phyloP scores from a whole-genome alignment of 192 early-diverging fungal genomes.

The Coemansia sp. region DNA sequence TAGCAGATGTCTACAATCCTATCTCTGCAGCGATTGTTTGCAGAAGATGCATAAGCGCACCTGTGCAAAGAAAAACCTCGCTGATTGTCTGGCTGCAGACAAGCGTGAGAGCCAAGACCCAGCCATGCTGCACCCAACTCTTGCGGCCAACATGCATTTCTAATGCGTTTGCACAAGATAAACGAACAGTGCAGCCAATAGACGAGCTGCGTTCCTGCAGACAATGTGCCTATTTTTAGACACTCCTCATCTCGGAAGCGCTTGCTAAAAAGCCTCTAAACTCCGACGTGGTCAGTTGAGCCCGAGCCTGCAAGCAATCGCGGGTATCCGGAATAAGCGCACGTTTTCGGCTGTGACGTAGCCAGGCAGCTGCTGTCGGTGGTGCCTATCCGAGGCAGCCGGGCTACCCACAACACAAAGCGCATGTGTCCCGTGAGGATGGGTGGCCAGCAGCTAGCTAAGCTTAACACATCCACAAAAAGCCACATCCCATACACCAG shows the following conservation, averaged over 20 bases:
- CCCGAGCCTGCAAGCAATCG: conserved; percentile 9
- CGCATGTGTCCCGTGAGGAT: too few relatives aligned
- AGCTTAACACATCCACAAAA: too few relatives aligned
- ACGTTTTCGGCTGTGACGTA: too few relatives aligned
- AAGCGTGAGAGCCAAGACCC: conserved; percentile 8
- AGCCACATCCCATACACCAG: too few relatives aligned
- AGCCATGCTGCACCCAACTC: conserved; percentile 9
- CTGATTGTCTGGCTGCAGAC: conserved; percentile 7
- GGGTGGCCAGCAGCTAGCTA: too few relatives aligned
- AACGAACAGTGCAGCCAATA: not conserved
- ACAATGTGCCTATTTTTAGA: conserved; percentile 10
- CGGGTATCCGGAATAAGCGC: not conserved
- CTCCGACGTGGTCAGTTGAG: conserved; percentile 3
- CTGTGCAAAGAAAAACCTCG: not conserved
- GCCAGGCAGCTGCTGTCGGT: too few relatives aligned
- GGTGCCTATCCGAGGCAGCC: too few relatives aligned
- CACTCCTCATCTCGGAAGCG: conserved; percentile 7
- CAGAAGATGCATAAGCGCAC: conserved; percentile 3
- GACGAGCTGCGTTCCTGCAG: not conserved
- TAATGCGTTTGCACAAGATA: conserved; percentile 3
- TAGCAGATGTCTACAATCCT: conserved; percentile 6
- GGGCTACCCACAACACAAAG: too few relatives aligned
- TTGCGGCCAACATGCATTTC: conserved; percentile 9
- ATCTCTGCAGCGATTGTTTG: conserved; percentile 11
- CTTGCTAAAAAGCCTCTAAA: not conserved